phyloP scores from a whole-genome alignment of 2,329 filamentous ascomycete genomes.

The Rhynchosporium graminicola region DNA sequence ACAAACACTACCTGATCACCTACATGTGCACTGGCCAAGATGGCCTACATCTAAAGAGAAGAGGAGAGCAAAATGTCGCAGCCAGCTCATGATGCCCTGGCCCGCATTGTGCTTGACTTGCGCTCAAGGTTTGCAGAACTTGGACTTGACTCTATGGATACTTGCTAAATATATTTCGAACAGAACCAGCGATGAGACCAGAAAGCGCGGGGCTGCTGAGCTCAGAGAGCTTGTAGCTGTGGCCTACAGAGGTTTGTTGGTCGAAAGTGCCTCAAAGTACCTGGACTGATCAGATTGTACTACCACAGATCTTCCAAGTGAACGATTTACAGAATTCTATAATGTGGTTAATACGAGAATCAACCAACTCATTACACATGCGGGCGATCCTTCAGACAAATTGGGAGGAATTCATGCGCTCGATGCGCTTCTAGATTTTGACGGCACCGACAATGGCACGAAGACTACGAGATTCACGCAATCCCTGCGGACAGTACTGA shows the following conservation, averaged over 20 bases:
- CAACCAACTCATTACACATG: conserved; percentile 76
- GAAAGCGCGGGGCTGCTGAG: conserved; percentile 40
- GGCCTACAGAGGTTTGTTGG: conserved; percentile 38
- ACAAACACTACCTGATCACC: conserved; percentile 12
- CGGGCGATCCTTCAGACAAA: conserved; percentile 82
- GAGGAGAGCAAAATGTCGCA: conserved; percentile 39
- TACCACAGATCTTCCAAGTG: conserved; percentile 69
- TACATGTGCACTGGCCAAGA: conserved; percentile 33
- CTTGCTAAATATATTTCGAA: conserved; percentile 20
- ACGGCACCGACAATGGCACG: conserved; percentile 87
- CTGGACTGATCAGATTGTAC: conserved; percentile 4
- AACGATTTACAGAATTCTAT: conserved; percentile 75
- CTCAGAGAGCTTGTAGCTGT: conserved; percentile 40
- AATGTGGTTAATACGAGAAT: conserved; percentile 66
- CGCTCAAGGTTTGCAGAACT: conserved; percentile 34
- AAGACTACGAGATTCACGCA: conserved; percentile 95
- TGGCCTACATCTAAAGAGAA: conserved; percentile 31
- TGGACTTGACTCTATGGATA: neutral
- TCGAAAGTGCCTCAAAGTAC: neutral
- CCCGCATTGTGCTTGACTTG: conserved; percentile 39
- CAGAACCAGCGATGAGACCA: conserved; percentile 38
- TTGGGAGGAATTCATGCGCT: conserved; percentile 91
- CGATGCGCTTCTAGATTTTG: conserved; percentile 92
- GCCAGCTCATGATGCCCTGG: conserved; percentile 38
- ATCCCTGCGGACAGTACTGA: conserved; percentile 82